Base-by-base conservation (phyloP, 2,329 filamentous ascomycete species). In the Calonectria pseudoturangicola region DNA sequence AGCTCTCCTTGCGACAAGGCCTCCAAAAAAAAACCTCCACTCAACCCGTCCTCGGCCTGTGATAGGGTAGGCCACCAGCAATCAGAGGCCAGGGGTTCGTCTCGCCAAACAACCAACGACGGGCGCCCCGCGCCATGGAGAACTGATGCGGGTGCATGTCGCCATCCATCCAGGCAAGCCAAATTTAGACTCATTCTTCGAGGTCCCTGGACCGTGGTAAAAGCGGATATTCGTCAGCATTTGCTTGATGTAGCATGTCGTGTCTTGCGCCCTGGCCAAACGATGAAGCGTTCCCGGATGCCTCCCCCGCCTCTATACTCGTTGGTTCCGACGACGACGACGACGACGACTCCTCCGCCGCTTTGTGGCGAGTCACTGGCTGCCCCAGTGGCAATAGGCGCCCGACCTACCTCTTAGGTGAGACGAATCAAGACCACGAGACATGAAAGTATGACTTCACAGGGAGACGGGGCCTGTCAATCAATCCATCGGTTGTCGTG, bases 111-210 rank as follows among this genome's bases (percentile, higher is more conserved):
- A 76, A 74, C 74, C 72, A 79, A 73, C 70, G 66, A 76, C 68
- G 74, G 65, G 75, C 75, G 48, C 72, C 74, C 62, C 66, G 78
- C 78, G 75, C 79, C 78, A 79, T 78, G 63, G 73, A 73, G 60
- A 70, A 73, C 56, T 60, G 67, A 71, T 74, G 68, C 48, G 72
- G 75, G 47, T 69, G 76, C 66, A 74, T 48, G 68, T 70, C 65
- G 70, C 65, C 47, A 64, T 30, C 68, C 48, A 72, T 56, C 73
- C 76, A 79, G 70, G 21, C 77, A 79, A 71, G 21, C 77, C 73
- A 68, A 43, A 67, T 79, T 64, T 56, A 70, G 75, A 48, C 28
- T 65, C 62, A 72, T 67, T 28, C 30, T 68, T 71, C 65, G 56
- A 30, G 58, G 45, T 65, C 60, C 71, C 74, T 73, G 70, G 71